Base-by-base conservation (phyloP, 768 basidiomycete genomes). In the Fibroporia radiculosa region DNA sequence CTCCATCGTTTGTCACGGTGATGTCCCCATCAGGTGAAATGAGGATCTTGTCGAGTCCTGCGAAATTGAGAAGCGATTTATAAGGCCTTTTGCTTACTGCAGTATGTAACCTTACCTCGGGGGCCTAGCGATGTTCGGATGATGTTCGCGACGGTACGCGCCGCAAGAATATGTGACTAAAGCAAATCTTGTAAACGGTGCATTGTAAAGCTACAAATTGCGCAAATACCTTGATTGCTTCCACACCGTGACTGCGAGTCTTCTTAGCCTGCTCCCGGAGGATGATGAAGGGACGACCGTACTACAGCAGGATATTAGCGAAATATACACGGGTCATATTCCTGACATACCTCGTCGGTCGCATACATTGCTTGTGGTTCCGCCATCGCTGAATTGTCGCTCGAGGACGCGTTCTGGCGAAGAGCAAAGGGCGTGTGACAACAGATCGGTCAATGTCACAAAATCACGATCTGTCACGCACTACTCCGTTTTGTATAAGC, bases 1-100 rank as follows among this genome's bases (percentile, higher is more conserved):
- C 96, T 40, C 96, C 96, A 66, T 99, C 96, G 66, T 99, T 99
- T 12, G 96, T 98, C 28, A 98, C 95, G 25, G 93, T 98, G 58
- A 99, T 98, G 57, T 99, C 96, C 39, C 96, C 96, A 71, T 98
- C 96, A 18, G 93, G 84, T 23, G 89, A 91, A 54, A 93, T 91
- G 56, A 93, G 76, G 57, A 93, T 91, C 76, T 93, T 93, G 72
- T 93, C 90, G 39, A 97, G 78, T 34, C 95, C 92, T 95, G 50
- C 11, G 27, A 25, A 44, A 33, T 33, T 26, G 20, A 14, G 20
- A 26, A 33, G 25, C 10, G 29, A 31, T 31, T 31, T 31, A n/a
- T n/a, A n/a, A 31, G 29, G 29, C 8, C 29, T n/a, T 31, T 10
- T 31, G 10, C 29, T 31, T 31, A 10, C 24, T 3, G 25, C 4